Base-by-base conservation (phyloP, 805 yeast genomes). In the Metschnikowia hibisci region DNA sequence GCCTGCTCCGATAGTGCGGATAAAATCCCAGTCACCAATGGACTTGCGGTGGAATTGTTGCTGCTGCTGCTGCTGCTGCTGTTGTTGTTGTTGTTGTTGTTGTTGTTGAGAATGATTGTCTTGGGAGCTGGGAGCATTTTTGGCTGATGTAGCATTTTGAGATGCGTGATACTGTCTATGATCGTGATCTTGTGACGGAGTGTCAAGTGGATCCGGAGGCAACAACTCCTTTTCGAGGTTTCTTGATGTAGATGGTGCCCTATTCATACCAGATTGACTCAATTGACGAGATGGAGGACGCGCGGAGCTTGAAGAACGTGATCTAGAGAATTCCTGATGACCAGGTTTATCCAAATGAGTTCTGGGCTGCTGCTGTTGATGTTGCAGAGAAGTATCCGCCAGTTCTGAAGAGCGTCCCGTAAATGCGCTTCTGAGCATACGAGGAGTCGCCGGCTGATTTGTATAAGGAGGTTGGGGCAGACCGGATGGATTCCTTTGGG, bases 1-100 rank as follows among this genome's bases (percentile, higher is more conserved):
- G 3, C 99, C 99, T 2, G 98, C 96, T 33, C 99, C 99, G 35
- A 93, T 86, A 2, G 96, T 89, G 64, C 88, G 88, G 45, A 87
- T 76, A 55, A 91, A 90, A 54, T 87, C 95, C 99, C 99, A 91
- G 52, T 93, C 96, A 11, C 98, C 99, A 42, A 91, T 84, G 4
- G 96, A 77, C 46, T 84, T 84, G 51, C 98, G 79, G 61, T 89
- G 91, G 54, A 86, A 85, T 53, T 77, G 81, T 34, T 49, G 57
- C 50, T 71, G 72, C 10, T 49, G 52, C 22, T 45, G 45, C 23
- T 26, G 47, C 41, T 34, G 42, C 36, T 26, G 36, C 7, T n/a
- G 36, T 53, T 77, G 81, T 34, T 49, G 57, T 20, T 45, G 45
- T 20, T 27, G 48, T 20, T 45, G 45, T 20, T 27, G 48, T 39